Evolutionary conservation across 371 early-diverging fungal species (phyloP), one percentile per base, ranked within the genome.

Genomic region (Mortierella sp.): DNA sequence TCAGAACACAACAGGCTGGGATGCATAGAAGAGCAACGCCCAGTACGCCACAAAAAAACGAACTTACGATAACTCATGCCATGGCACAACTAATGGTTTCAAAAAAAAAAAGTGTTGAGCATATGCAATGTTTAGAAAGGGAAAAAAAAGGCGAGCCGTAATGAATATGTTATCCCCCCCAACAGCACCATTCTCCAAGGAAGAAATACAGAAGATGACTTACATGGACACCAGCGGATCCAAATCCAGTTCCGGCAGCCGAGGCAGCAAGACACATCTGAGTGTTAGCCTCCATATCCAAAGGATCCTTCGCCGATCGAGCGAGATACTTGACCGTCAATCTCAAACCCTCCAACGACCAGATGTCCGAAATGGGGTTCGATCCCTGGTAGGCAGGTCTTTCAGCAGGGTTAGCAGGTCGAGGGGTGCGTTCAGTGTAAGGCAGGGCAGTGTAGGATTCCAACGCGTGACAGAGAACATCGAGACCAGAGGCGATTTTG

Each of bases 371-470:
- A 88, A 97, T 97, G 12, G 97, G 97, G 88, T 97, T 97, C 54
- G 97, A 93, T 14, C 97, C 98, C 87, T 97, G 97, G 84, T 97
- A 97, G 24, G 97, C 97, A 24, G 98, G 98, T 74, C 98, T 93
- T 60, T 92, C 89, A 14, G 95, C 93, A 38, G 98, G 98, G 87
- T 96, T 96, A 48, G 83, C 75, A 11, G 98, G 98, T 29, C 96
- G 93, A 60, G 96, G 96, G 5, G 94, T 93, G 48, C 98, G 93
- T 84, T 93, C 86, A 75, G 94, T 89, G 87, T 94, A 97, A 10
- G 98, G 98, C 60, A 97, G 90, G 7, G 98, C 98, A 24, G 98
- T 97, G 84, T 97, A 97, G 0, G 96, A 96, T 88, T 97, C 98
- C 56, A 97, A 89, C 46, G 98, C 94, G 82, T 97, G 98, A 88